These are phyloP conservation scores for Tarenaya hassleriana DNA, from an alignment of 345 rosid genomes.

Conservation along the genomic window DNA sequence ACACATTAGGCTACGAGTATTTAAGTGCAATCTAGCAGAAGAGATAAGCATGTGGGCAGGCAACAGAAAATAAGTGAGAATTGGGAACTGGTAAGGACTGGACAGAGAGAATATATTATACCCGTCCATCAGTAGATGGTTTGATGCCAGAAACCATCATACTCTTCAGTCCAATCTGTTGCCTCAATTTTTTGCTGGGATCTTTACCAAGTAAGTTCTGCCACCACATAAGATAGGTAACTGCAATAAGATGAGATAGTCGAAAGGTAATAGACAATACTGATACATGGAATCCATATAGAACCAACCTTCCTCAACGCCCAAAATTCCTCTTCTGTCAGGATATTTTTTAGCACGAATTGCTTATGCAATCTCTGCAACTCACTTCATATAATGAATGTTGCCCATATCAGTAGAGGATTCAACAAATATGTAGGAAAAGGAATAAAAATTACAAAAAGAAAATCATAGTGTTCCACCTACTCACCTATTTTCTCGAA, in stretches of 20 bases:
- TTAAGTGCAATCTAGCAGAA: too few species aligned
- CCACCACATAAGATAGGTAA: conserved; percentile 20
- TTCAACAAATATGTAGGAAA: conserved; percentile 4
- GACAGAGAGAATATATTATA: conserved; percentile 30
- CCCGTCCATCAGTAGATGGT: conserved; percentile 86
- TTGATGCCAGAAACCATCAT: conserved; percentile 74
- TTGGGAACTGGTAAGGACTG: conserved; percentile 11
- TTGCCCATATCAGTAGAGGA: too few species aligned
- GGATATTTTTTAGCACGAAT: conserved; percentile 51
- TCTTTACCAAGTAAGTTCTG: conserved; percentile 74
- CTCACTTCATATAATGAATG: too few species aligned
- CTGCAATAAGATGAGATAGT: conserved; percentile 17
- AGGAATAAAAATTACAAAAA: neutral
- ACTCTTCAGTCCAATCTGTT: conserved; percentile 77
- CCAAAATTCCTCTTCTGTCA: conserved; percentile 90
- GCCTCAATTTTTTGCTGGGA: conserved; percentile 60
- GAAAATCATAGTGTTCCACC: conserved; percentile 1
- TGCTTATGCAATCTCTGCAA: conserved; percentile 72
- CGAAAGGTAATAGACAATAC: conserved; percentile 11
- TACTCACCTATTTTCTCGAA: conserved; percentile 60
- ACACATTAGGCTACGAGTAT: neutral
- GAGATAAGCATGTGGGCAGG: neutral
- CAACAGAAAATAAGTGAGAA: neutral
- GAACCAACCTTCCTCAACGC: conserved; percentile 80
- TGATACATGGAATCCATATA: conserved; percentile 11